Percentiles rank a stretch among this genome's conserved stretches.
Conservation (phyloP, 805 yeast genomes). For the Saturnispora serradocipensis region DNA sequence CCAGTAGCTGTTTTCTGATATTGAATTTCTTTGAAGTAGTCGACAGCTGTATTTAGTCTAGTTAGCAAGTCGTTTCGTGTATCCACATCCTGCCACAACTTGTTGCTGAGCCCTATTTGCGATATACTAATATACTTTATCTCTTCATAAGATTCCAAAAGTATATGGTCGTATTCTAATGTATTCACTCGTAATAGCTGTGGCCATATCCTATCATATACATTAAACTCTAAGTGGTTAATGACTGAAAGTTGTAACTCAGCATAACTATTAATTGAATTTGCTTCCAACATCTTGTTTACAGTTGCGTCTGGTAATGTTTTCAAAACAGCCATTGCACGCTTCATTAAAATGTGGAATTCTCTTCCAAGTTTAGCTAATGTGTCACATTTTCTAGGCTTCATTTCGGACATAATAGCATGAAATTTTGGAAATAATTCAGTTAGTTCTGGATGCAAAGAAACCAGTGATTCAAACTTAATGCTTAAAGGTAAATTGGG, state of each 20-base stretch:
- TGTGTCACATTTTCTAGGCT: slow-evolving; percentile 8
- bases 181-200: slow-evolving; percentile 21
- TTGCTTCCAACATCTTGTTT: slow-evolving; percentile 17
- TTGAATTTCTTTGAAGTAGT: slow-evolving; percentile 39
- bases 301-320: slow-evolving; percentile 14
- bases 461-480: not conserved
- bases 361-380: slow-evolving; percentile 4
- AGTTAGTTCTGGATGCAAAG: not conserved
- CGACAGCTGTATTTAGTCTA: slow-evolving; percentile 42
- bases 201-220: slow-evolving; percentile 62
- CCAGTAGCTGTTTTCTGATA: slow-evolving; percentile 37
- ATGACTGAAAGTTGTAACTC: slow-evolving; percentile 49
- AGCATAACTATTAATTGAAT: slow-evolving; percentile 11
- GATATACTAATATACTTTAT: slow-evolving; percentile 37
- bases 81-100: slow-evolving; percentile 2
- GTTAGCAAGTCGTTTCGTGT: slow-evolving; percentile 28
- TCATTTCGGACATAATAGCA: slow-evolving; percentile 1
- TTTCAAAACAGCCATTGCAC: slow-evolving; percentile 23
- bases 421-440: slow-evolving; percentile 3
- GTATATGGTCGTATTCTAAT: slow-evolving; percentile 10
- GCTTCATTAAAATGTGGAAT: slow-evolving; percentile 6
- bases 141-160: slow-evolving; percentile 26
- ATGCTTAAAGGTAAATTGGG: not conserved
- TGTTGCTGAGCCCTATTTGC: slow-evolving; percentile 40
- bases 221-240: slow-evolving; percentile 60